Evolutionary conservation across 2,329 filamentous ascomycete species (phyloP).

Genomic region (Lomentospora prolificans): DNA sequence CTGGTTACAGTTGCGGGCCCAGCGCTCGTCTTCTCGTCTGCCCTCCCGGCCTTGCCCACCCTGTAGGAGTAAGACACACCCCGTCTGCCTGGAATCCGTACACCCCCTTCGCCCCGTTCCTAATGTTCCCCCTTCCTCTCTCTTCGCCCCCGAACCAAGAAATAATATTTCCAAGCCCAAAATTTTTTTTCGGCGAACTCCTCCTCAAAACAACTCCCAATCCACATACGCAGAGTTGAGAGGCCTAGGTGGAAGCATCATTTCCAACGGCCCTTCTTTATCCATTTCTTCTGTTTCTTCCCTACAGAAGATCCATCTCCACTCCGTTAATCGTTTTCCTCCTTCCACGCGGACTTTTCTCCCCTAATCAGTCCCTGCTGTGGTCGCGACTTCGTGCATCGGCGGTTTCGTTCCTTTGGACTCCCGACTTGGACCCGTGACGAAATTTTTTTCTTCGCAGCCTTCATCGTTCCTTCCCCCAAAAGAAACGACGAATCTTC

Average conservation of each 20-base stretch:
- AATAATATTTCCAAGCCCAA: conserved; percentile 5
- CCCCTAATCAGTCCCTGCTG: conserved; percentile 5
- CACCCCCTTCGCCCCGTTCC: background rate
- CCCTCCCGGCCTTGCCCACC: no score
- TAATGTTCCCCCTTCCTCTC: background rate
- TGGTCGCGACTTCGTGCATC: conserved; percentile 6
- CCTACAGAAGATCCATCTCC: conserved; percentile 15
- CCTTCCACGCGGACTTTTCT: conserved; percentile 6
- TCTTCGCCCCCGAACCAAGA: background rate
- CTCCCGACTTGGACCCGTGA: conserved; percentile 7
- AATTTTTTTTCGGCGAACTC: conserved; percentile 4
- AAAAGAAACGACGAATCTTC: conserved; percentile 6
- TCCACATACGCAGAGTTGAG: conserved; percentile 13
- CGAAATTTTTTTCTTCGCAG: conserved; percentile 8
- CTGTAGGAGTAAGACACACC: background rate
- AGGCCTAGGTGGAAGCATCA: conserved; percentile 8
- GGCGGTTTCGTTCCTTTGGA: conserved; percentile 8
- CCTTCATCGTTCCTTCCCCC: conserved; percentile 6
- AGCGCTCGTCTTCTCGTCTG: no score
- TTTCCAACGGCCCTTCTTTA: conserved; percentile 13
- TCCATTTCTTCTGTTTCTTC: conserved; percentile 15
- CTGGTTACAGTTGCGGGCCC: no score
- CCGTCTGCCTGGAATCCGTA: background rate
- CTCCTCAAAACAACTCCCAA: conserved; percentile 4
- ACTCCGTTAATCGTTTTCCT: conserved; percentile 12